phyloP scores from a whole-genome alignment of 2,329 filamentous ascomycete genomes.

The Myriosclerotinia curreyana region DNA sequence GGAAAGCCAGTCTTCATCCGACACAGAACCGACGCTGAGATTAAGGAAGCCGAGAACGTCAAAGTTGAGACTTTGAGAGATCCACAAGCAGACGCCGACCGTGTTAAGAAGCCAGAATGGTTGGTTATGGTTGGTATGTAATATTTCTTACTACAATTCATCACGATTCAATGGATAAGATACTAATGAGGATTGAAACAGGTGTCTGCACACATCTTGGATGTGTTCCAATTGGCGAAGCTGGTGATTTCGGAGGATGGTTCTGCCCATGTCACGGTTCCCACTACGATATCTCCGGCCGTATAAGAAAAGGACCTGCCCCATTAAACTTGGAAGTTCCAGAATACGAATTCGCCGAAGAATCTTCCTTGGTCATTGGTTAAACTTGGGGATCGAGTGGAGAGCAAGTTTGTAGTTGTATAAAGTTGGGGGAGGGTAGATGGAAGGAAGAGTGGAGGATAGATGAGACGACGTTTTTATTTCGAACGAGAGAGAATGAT shows the following conservation, averaged over 20 bases:
- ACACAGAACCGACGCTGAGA: slow-evolving; percentile 90
- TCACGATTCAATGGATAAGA: slow-evolving; percentile 25
- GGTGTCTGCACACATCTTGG: slow-evolving; percentile 99
- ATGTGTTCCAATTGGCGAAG: slow-evolving; percentile 98
- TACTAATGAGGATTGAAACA: slow-evolving; percentile 41
- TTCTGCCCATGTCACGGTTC: slow-evolving; percentile 99
- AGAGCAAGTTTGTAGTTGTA: slow-evolving; percentile 21
- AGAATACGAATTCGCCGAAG: slow-evolving; percentile 86
- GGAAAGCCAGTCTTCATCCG: slow-evolving; percentile 99
- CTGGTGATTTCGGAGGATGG: slow-evolving; percentile 97
- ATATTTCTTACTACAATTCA: not conserved
- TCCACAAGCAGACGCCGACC: slow-evolving; percentile 84
- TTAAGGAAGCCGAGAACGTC: slow-evolving; percentile 88
- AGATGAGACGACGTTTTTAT: slow-evolving; percentile 7
- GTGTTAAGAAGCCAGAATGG: slow-evolving; percentile 98
- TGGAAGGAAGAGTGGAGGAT: slow-evolving; percentile 13
- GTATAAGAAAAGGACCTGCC: slow-evolving; percentile 94
- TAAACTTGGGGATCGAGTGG: slow-evolving; percentile 48
- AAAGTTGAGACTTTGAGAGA: slow-evolving; percentile 83
- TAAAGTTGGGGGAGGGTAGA: slow-evolving; percentile 17
- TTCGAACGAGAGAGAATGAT: slow-evolving; percentile 44
- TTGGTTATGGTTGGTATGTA: slow-evolving; percentile 88
- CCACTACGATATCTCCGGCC: slow-evolving; percentile 99
- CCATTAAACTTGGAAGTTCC: slow-evolving; percentile 97
- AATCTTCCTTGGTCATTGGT: slow-evolving; percentile 87